These are phyloP conservation scores for Fragilaria crotonensis DNA, from an alignment of 108 stramenopile species.

Conservation along the genomic window DNA sequence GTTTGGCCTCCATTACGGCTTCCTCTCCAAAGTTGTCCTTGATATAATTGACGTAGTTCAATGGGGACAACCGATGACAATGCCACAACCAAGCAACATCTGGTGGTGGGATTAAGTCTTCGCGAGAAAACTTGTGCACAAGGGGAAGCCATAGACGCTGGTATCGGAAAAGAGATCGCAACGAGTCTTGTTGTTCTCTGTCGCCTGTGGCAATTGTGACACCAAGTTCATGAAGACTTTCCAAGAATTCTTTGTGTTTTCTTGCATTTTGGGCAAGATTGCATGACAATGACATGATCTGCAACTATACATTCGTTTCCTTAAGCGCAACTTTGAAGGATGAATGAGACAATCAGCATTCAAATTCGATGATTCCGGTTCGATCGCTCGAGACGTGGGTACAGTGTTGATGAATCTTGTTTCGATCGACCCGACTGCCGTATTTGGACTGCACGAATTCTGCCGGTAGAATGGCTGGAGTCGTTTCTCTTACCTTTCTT, in stretches of 20 bases:
- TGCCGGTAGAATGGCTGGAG: no score
- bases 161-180: neutral
- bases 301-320: no score
- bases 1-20: conserved; percentile 4
- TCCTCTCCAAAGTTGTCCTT: conserved; percentile 9
- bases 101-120: conserved; percentile 31
- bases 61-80: conserved; percentile 55
- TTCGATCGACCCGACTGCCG: no score
- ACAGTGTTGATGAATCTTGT: no score
- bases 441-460: no score
- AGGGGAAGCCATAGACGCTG: neutral
- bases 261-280: neutral
- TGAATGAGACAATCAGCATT: no score
- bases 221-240: neutral
- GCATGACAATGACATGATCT: neutral
- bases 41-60: conserved; percentile 21
- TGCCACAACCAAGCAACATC: conserved; percentile 65
- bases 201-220: neutral
- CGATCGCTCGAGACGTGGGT: no score
- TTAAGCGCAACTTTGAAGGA: no score
- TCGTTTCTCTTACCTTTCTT: no score
- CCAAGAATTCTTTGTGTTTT: neutral
- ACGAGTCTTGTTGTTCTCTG: no score
- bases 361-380: no score
- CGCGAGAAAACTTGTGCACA: neutral